Conservation (phyloP, 1,284 basidiomycete species). For the Sporisorium sorghi region DNA sequence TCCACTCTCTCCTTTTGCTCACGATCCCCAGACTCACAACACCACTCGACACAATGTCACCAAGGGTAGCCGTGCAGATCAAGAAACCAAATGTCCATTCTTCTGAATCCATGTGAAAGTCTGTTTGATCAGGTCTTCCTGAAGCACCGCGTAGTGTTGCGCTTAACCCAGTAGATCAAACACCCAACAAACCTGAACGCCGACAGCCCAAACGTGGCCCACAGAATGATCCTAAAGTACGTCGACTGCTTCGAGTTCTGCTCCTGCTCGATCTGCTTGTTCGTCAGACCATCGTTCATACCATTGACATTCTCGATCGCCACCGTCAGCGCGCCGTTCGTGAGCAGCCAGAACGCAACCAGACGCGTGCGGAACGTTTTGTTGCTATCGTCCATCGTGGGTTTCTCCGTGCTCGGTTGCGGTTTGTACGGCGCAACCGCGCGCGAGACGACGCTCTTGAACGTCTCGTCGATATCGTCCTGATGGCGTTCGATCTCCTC, state of each 20-base stretch:
- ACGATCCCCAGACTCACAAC: not conserved
- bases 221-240: conserved; percentile 78
- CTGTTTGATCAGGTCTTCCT: conserved; percentile 42
- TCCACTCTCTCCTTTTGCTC: not conserved
- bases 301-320: conserved; percentile 88
- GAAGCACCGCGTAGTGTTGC: conserved; percentile 63
- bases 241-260: conserved; percentile 61
- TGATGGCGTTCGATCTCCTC: conserved; percentile 74
- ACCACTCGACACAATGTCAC: not conserved
- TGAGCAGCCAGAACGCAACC: conserved; percentile 69
- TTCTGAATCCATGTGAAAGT: too few relatives aligned
- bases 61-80: too few relatives aligned
- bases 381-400: conserved; percentile 75
- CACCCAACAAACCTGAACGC: conserved; percentile 78
- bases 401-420: conserved; percentile 80
- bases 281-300: conserved; percentile 71
- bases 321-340: conserved; percentile 75
- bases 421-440: conserved; percentile 84
- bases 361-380: conserved; percentile 69
- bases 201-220: conserved; percentile 86
- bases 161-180: conserved; percentile 63
- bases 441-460: conserved; percentile 91
- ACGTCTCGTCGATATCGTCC: conserved; percentile 90
- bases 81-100: conserved; percentile 16
- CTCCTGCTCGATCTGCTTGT: conserved; percentile 72